phyloP scores from a whole-genome alignment of 441 rosid species.

The Cnidoscolus chayamansa region DNA sequence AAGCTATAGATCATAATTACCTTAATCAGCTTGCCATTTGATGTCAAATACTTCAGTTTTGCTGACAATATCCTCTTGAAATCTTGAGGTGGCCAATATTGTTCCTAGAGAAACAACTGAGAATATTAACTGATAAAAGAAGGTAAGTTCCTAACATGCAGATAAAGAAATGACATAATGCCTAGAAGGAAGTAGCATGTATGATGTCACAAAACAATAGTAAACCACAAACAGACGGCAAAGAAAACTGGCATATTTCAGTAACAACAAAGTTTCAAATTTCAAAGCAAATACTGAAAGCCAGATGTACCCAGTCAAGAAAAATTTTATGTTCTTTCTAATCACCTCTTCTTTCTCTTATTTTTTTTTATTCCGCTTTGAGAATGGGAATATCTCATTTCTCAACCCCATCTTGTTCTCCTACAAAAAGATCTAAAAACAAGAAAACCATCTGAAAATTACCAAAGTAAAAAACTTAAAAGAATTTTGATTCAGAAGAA shows the following conservation, averaged over 20 bases:
- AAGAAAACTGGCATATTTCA: not conserved
- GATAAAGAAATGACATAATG: not conserved
- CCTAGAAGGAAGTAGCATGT: not conserved
- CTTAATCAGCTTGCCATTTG: conserved; percentile 66
- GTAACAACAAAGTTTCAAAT: not conserved
- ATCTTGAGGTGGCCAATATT: conserved; percentile 80
- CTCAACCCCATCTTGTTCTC: not conserved
- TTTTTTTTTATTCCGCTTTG: too few species aligned
- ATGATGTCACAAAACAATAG: not conserved
- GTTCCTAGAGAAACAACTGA: conserved; percentile 50
- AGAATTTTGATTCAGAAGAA: not conserved
- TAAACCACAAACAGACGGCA: not conserved
- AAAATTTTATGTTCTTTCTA: not conserved
- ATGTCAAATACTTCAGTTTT: conserved; percentile 66
- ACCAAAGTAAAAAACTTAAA: not conserved
- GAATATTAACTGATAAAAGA: conserved; percentile 10
- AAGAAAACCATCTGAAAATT: conserved; percentile 1
- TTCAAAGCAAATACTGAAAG: not conserved
- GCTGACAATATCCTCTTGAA: conserved; percentile 75
- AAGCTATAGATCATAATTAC: conserved; percentile 36
- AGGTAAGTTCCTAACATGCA: not conserved
- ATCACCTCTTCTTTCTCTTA: too few species aligned
- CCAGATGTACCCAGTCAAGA: not conserved
- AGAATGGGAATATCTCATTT: not conserved
- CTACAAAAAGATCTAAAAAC: not conserved